Conservation (phyloP, 2,329 filamentous ascomycete genomes). For the Neurospora crassa region DNA sequence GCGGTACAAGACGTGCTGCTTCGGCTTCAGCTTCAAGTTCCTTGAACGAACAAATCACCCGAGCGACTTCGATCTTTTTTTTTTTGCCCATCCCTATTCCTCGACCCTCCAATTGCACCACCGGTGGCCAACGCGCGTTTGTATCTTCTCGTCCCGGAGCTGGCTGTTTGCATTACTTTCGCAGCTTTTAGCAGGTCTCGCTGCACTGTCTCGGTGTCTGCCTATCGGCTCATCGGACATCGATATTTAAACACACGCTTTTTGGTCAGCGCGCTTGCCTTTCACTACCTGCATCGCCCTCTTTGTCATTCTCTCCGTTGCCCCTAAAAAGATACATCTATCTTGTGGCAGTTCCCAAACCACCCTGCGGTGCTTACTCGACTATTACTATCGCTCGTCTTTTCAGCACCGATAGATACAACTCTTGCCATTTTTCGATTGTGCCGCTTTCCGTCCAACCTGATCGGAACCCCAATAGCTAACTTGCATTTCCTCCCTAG, state of each 20-base stretch:
- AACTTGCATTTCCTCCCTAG: neutral
- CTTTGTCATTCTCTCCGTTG: neutral
- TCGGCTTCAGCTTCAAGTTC: neutral
- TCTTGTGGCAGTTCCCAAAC: conserved; percentile 1
- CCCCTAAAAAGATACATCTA: neutral
- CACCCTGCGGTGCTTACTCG: neutral
- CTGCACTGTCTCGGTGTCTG: neutral
- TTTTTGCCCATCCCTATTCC: neutral
- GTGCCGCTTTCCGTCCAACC: neutral
- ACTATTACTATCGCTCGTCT: neutral
- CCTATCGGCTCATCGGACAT: neutral
- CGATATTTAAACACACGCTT: neutral
- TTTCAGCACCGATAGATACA: neutral
- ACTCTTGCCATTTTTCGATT: neutral
- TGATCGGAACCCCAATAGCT: neutral
- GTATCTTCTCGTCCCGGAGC: neutral
- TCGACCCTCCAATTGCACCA: neutral
- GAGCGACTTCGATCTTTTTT: neutral
- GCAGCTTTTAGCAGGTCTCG: neutral
- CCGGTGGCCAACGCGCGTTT: neutral
- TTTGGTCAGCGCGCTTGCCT: neutral
- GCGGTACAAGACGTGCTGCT: neutral
- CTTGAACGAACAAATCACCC: neutral
- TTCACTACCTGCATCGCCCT: neutral
- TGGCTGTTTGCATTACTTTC: neutral